phyloP scores from a whole-genome alignment of 2,329 filamentous ascomycete species.

The Colletotrichum cordylinicola region DNA sequence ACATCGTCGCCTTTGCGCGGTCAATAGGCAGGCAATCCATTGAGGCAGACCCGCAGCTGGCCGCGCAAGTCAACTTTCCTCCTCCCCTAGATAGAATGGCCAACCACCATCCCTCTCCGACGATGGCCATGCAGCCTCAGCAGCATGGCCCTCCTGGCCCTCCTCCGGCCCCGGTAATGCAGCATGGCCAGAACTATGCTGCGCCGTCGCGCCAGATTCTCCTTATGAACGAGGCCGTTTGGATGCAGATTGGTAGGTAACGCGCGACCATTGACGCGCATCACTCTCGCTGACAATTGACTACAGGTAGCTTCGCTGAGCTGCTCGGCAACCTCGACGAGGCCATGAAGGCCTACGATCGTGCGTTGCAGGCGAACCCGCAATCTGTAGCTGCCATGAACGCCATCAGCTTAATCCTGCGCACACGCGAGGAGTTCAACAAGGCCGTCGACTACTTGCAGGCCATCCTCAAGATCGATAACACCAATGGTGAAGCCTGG shows the following conservation, averaged over 20 bases:
- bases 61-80: not conserved
- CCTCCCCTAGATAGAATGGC: conserved; percentile 58
- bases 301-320: conserved; percentile 81
- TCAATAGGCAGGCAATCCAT: conserved; percentile 21
- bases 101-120: conserved; percentile 82
- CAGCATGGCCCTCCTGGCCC: conserved; percentile 71
- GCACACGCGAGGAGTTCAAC: conserved; percentile 90
- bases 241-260: conserved; percentile 87
- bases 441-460: conserved; percentile 94
- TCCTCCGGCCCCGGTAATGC: conserved; percentile 59
- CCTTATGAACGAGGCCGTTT: conserved; percentile 83
- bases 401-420: conserved; percentile 88
- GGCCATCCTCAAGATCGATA: conserved; percentile 88
- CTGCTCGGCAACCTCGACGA: conserved; percentile 87
- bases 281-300: conserved; percentile 30
- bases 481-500: conserved; percentile 93
- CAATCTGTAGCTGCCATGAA: conserved; percentile 93
- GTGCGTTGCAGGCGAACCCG: conserved; percentile 84
- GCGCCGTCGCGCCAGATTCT: conserved; percentile 77
- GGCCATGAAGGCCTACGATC: conserved; percentile 89
- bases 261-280: not conserved
- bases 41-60: conserved; percentile 23
- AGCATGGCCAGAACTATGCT: conserved; percentile 61
- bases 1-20: conserved; percentile 13
- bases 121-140: conserved; percentile 73